Evolutionary conservation across 257 asterid species (phyloP), one percentile per base, ranked within the genome.

Genomic region (Solanum pimpinellifolium): DNA sequence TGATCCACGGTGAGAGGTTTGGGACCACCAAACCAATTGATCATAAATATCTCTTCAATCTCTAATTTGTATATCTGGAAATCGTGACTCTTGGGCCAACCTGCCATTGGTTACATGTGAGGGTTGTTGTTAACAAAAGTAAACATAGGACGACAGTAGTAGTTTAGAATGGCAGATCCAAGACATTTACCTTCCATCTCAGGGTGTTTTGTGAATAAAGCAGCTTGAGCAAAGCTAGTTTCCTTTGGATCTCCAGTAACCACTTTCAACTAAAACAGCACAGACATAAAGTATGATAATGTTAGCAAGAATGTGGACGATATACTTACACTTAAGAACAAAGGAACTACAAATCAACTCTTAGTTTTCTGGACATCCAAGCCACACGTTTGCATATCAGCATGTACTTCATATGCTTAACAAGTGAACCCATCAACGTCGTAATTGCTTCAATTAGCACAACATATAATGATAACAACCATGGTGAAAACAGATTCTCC

Each of bases 21-120:
- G 60, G 98, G 95, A 68, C 98, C 99, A 29, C 99, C 99, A n/a
- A 87, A 96, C 98, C 98, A 96, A 86, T 95, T 96, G 86, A 96
- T 92, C 93, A 96, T 77, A 89, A 96, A 95, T 86, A 96, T 94
- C 68, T 94, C 93, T 65, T 92, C 93, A 3, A 95, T 94, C 77
- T 92, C 96, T 59, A 96, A 84, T 88, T 90, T 93, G 96, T 88
- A 96, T 85, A 94, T 77, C 92, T 89, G 92, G 92, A 96, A 96
- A 88, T 94, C 88, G 90, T 96, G 99, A 88, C 87, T 27, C 91
- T 93, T 89, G 29, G 99, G 99, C 99, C 99, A 96, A 82, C 90
- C 99, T 96, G 97, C 90, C 65, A 91, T 74, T 6, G 20, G 72
- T 49, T 3, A 39, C 46, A 2, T 16, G 37, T 37, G 10, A 47